Percentiles rank a stretch among this genome's conserved stretches.
Evolutionary conservation across 139 green algal genomes (phyloP).

Genomic region (Gonium pectorale): DNA sequence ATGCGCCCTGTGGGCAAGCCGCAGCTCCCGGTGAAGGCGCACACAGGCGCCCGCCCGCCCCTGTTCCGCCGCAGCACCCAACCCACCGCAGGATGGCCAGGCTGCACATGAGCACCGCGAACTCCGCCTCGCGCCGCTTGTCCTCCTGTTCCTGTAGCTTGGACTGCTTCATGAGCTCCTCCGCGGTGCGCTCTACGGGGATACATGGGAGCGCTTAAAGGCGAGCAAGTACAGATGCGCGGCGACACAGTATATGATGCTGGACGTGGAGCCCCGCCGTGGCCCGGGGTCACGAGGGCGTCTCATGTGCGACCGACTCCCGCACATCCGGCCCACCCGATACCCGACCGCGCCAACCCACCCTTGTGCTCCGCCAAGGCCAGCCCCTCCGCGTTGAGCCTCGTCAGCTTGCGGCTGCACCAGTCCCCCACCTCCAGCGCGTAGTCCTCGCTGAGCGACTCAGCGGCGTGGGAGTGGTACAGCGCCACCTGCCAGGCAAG

Average conservation of each 20-base stretch:
- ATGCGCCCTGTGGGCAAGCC: no score
- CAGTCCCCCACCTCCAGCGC: constrained; percentile 84
- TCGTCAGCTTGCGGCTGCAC: constrained; percentile 77
- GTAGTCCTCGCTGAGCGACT: constrained; percentile 75
- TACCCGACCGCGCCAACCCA: no score
- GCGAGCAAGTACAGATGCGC: no score
- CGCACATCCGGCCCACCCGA: no score
- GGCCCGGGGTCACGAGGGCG: no score
- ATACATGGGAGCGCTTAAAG: not conserved
- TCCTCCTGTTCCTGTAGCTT: constrained; percentile 74
- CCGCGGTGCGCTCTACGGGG: constrained; percentile 46
- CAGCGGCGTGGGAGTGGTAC: constrained; percentile 73
- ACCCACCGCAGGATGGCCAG: constrained; percentile 75
- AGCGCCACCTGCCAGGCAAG: constrained; percentile 73
- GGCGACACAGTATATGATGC: no score
- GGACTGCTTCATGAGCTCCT: constrained; percentile 63
- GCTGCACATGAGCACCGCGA: constrained; percentile 70
- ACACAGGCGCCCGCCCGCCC: no score
- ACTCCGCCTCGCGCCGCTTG: constrained; percentile 72
- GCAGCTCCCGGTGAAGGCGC: no score
- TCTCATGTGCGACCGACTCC: no score
- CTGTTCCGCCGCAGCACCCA: no score
- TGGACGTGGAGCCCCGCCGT: no score
- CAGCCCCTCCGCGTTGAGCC: constrained; percentile 52
- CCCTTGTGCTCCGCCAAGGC: constrained; percentile 37